Evolutionary conservation across 768 basidiomycete species (phyloP).

Genomic region (Rhodosporidiobolus sp.): DNA sequence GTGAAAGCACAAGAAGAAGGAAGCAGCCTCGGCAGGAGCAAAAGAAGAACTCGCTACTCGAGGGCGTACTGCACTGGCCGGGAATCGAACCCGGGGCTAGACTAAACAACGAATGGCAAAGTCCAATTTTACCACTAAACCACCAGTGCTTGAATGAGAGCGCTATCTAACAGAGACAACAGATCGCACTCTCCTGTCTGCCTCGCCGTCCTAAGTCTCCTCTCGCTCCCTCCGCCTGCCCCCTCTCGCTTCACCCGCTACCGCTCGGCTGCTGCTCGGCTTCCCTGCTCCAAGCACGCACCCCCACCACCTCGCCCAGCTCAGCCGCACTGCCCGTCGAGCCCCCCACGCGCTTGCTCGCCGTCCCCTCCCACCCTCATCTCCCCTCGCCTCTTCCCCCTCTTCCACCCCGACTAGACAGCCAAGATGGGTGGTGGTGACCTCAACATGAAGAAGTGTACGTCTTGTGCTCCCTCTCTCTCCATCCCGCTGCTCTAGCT

Average conservation of each 20-base stretch:
- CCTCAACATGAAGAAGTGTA: conserved; percentile 83
- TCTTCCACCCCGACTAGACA: conserved; percentile 1
- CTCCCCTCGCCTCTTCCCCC: background rate
- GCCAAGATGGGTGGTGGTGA: conserved; percentile 94
- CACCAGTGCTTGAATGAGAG: conserved; percentile 29
- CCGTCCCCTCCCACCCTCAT: background rate
- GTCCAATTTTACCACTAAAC: conserved; percentile 26
- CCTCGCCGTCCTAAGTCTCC: background rate
- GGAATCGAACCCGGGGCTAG: conserved; percentile 36
- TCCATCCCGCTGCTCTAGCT: background rate
- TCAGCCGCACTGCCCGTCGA: background rate
- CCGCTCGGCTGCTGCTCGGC: no score
- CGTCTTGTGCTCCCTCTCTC: background rate
- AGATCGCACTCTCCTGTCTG: background rate
- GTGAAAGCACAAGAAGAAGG: background rate
- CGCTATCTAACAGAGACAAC: no score
- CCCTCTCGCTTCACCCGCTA: no score
- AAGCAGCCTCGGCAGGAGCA: background rate
- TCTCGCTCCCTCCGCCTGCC: background rate
- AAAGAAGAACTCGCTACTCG: background rate
- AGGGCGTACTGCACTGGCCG: conserved; percentile 16
- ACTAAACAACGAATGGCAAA: conserved; percentile 5
- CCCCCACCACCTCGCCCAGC: no score
- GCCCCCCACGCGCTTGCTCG: background rate
- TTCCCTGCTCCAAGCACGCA: no score